Evolutionary conservation across 2,329 filamentous ascomycete species (phyloP).

Genomic region (Cladosporium oxysporum): DNA sequence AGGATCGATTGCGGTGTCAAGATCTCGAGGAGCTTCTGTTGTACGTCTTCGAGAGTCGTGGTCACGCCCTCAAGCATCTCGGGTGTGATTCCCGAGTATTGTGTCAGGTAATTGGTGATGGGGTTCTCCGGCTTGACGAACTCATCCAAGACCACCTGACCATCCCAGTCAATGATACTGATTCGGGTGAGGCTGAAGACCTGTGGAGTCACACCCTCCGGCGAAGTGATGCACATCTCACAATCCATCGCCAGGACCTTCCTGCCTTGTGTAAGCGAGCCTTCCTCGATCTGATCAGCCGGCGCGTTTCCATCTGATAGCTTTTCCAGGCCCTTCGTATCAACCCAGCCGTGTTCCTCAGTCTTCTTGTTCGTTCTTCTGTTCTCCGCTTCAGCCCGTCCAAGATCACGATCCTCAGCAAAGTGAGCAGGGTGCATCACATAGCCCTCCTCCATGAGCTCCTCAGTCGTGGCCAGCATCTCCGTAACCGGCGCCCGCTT

Average conservation of each 20-base stretch:
- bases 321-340: constrained; percentile 65
- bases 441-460: constrained; percentile 82
- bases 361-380: constrained; percentile 50
- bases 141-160: constrained; percentile 79
- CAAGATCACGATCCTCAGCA: constrained; percentile 55
- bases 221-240: constrained; percentile 91
- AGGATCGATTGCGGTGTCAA: constrained; percentile 73
- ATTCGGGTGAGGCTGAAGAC: constrained; percentile 85
- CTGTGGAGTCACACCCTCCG: constrained; percentile 50
- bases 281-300: constrained; percentile 71
- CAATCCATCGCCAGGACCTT: constrained; percentile 84
- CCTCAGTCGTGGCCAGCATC: constrained; percentile 70
- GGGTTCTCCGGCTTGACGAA: constrained; percentile 85
- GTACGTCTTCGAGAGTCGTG: constrained; percentile 81
- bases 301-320: constrained; percentile 68
- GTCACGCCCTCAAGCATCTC: constrained; percentile 80
- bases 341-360: constrained; percentile 72
- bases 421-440: constrained; percentile 78
- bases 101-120: constrained; percentile 91
- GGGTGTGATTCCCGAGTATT: constrained; percentile 82
- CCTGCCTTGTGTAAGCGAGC: constrained; percentile 80
- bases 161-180: constrained; percentile 84
- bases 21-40: constrained; percentile 71
- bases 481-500: constrained; percentile 79
- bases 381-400: constrained; percentile 56